Evolutionary conservation across 2,329 filamentous ascomycete species (phyloP).

Genomic region (Fusarium denticulatum): DNA sequence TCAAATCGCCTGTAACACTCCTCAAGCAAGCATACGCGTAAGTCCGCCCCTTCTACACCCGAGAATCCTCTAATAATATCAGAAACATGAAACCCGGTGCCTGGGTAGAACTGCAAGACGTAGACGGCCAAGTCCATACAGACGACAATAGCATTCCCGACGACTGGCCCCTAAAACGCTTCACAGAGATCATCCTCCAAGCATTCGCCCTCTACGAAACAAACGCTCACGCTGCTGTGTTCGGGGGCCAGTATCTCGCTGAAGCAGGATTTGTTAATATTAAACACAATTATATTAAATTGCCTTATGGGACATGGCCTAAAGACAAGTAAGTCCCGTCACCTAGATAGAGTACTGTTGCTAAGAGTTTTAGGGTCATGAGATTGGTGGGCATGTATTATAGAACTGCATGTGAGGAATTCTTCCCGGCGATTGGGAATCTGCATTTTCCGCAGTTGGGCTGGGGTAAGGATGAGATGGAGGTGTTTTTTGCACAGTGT

Average conservation of each 20-base stretch:
- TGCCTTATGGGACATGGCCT: conserved; percentile 59
- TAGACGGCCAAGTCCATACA: conserved; percentile 52
- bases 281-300: conserved; percentile 50
- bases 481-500: conserved; percentile 47
- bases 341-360: fast-evolving
- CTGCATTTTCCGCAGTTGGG: conserved; percentile 52
- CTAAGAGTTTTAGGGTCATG: conserved; percentile 43
- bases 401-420: conserved; percentile 53
- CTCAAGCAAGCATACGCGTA: conserved; percentile 47
- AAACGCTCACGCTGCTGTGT: conserved; percentile 51
- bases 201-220: conserved; percentile 52
- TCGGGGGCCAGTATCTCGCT: conserved; percentile 49
- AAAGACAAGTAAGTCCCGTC: conserved; percentile 49
- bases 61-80: background rate
- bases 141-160: conserved; percentile 50
- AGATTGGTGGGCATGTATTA: conserved; percentile 55
- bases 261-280: conserved; percentile 54
- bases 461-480: conserved; percentile 48
- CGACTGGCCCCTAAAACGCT: conserved; percentile 48
- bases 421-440: conserved; percentile 53
- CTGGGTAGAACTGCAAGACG: conserved; percentile 59
- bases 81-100: conserved; percentile 56
- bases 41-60: background rate
- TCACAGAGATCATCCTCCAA: conserved; percentile 49
- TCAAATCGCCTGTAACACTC: conserved; percentile 46